Conservation (phyloP, 805 yeast species). For the Sugiyamaella boreocaroliniensis region DNA sequence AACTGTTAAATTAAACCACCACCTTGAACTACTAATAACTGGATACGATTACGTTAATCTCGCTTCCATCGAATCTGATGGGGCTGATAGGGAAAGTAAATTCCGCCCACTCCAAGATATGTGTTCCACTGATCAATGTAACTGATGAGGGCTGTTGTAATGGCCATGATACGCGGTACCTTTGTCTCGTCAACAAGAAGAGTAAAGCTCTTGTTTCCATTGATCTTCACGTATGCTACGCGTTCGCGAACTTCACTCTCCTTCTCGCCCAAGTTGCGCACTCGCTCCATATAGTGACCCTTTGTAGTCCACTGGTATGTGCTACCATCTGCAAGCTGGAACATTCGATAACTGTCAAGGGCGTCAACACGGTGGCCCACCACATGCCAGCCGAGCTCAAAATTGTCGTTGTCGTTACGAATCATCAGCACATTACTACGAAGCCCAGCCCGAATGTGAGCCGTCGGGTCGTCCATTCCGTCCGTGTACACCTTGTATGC, state of each 20-base stretch:
- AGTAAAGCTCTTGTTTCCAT: constrained; percentile 50
- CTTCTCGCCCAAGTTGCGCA: constrained; percentile 54
- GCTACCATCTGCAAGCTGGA: constrained; percentile 51
- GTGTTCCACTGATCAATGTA: constrained; percentile 66
- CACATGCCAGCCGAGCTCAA: constrained; percentile 60
- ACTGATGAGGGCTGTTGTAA: constrained; percentile 53
- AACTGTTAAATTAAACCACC: too few species aligned
- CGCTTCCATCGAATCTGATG: constrained; percentile 50
- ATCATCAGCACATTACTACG: constrained; percentile 53
- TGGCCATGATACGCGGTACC: constrained; percentile 52
- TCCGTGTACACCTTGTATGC: constrained; percentile 53
- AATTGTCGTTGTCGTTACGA: constrained; percentile 37
- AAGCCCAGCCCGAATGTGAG: constrained; percentile 53
- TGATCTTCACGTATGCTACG: constrained; percentile 52
- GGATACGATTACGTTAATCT: constrained; percentile 31
- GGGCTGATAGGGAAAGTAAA: constrained; percentile 49
- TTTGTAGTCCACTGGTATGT: constrained; percentile 61
- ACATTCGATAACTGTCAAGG: constrained; percentile 52
- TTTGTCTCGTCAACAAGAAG: constrained; percentile 47
- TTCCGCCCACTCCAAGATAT: constrained; percentile 54
- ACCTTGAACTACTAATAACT: neutral
- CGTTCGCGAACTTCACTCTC: constrained; percentile 59
- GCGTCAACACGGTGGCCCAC: constrained; percentile 57
- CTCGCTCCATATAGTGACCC: constrained; percentile 53
- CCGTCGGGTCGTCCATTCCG: constrained; percentile 52